Percentiles rank a stretch among this genome's conserved stretches.
Evolutionary conservation across 1,139 yeast genomes (phyloP).

Genomic region (Kazachstania sp.): DNA sequence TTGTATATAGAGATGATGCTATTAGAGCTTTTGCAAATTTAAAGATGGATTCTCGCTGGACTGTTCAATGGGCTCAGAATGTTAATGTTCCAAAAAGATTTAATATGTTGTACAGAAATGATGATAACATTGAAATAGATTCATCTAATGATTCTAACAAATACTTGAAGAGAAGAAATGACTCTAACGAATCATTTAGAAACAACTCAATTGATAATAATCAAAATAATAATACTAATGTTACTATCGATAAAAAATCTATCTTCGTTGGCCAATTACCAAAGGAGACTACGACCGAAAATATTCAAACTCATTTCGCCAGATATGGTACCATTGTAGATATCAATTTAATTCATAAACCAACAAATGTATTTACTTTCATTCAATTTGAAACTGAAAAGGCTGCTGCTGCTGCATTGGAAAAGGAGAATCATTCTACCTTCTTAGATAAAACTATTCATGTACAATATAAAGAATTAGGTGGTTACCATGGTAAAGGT

Average conservation of each 20-base stretch:
- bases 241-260: constrained; percentile 58
- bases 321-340: constrained; percentile 57
- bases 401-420: constrained; percentile 79
- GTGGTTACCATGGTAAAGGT: constrained; percentile 21
- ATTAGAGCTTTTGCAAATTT: constrained; percentile 73
- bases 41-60: constrained; percentile 43
- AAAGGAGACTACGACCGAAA: constrained; percentile 46
- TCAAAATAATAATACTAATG: background rate
- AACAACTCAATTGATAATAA: background rate
- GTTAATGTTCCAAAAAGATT: constrained; percentile 38
- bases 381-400: constrained; percentile 53
- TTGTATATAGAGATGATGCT: constrained; percentile 83
- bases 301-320: constrained; percentile 48
- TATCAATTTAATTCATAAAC: constrained; percentile 43
- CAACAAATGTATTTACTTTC: constrained; percentile 59
- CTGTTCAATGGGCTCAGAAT: constrained; percentile 81
- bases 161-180: no score
- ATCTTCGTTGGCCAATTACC: constrained; percentile 71
- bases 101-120: constrained; percentile 1
- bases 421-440: constrained; percentile 70
- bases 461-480: constrained; percentile 67
- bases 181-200: background rate
- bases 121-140: background rate
- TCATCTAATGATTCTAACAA: background rate
- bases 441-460: constrained; percentile 68